Percentiles rank a stretch among this genome's conserved stretches.
These are phyloP conservation scores for Pseudogymnoascus sp. DNA, from an alignment of 2,329 filamentous ascomycete genomes.

Conservation along the genomic window DNA sequence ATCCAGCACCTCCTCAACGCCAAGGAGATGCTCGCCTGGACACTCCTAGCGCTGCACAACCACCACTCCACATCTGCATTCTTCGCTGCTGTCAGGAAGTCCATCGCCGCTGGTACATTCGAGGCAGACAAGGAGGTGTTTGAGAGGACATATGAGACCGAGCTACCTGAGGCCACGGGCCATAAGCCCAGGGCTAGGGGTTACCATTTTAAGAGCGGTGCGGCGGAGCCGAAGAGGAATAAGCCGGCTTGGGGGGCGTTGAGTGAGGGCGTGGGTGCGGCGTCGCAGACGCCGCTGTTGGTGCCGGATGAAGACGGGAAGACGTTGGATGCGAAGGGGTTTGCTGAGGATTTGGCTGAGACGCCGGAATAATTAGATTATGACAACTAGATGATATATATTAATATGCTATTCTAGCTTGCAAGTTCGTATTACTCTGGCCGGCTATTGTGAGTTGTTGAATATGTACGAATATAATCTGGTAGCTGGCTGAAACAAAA, in stretches of 20 bases:
- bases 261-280: slow-evolving; percentile 18
- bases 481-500: neutral
- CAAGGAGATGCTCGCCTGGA: slow-evolving; percentile 96
- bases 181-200: slow-evolving; percentile 71
- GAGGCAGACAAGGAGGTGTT: slow-evolving; percentile 41
- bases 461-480: neutral
- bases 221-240: slow-evolving; percentile 59
- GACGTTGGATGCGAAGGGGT: slow-evolving; percentile 47
- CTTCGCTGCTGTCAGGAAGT: slow-evolving; percentile 60
- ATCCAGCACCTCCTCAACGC: slow-evolving; percentile 79
- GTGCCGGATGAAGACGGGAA: slow-evolving; percentile 43
- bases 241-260: slow-evolving; percentile 57
- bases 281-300: slow-evolving; percentile 39
- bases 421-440: neutral
- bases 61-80: slow-evolving; percentile 64
- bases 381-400: neutral
- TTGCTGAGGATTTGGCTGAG: slow-evolving; percentile 36
- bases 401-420: neutral
- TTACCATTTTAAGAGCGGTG: slow-evolving; percentile 67
- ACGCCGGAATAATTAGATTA: neutral
- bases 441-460: neutral
- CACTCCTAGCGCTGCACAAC: slow-evolving; percentile 86
- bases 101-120: slow-evolving; percentile 54
- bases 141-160: slow-evolving; percentile 51
- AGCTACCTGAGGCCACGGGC: slow-evolving; percentile 66